These are phyloP conservation scores for Hypoxylon sp. DNA, from an alignment of 2,329 filamentous ascomycete species.

Conservation along the genomic window DNA sequence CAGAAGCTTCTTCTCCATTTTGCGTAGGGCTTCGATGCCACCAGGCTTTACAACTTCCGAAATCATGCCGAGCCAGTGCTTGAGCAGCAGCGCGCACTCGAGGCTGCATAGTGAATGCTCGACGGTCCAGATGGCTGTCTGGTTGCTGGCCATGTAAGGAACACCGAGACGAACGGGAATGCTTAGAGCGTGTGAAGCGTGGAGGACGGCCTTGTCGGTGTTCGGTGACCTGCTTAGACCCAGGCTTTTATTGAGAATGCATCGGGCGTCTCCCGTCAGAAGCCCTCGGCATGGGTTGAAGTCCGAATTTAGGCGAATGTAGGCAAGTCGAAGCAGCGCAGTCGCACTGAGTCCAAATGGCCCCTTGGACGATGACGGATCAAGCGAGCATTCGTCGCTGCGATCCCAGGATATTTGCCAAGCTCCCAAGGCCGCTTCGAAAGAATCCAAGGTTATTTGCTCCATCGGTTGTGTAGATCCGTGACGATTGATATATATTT, in stretches of 20 bases:
- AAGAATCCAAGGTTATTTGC: constrained; percentile 55
- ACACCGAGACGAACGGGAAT: constrained; percentile 66
- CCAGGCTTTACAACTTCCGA: constrained; percentile 23
- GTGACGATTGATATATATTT: constrained; percentile 64
- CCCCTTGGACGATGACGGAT: constrained; percentile 64
- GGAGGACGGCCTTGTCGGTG: constrained; percentile 62
- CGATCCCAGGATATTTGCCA: constrained; percentile 66
- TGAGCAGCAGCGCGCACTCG: constrained; percentile 62
- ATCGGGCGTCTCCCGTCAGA: constrained; percentile 58
- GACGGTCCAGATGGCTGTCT: constrained; percentile 67
- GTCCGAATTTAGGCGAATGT: constrained; percentile 50
- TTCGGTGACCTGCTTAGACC: constrained; percentile 56
- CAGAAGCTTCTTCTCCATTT: constrained; percentile 43
- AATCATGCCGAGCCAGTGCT: constrained; percentile 55
- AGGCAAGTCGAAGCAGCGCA: constrained; percentile 41
- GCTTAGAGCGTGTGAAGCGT: constrained; percentile 65
- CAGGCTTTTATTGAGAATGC: constrained; percentile 28
- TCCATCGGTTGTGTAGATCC: constrained; percentile 22
- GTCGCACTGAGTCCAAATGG: constrained; percentile 63
- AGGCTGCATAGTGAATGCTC: constrained; percentile 66
- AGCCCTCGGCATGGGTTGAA: constrained; percentile 60
- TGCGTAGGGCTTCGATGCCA: constrained; percentile 25
- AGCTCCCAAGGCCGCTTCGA: constrained; percentile 60
- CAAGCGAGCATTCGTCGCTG: constrained; percentile 64
- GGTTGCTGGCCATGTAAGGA: constrained; percentile 63